phyloP scores from a whole-genome alignment of 2,329 filamentous ascomycete genomes.

The Penicillium concentricum region DNA sequence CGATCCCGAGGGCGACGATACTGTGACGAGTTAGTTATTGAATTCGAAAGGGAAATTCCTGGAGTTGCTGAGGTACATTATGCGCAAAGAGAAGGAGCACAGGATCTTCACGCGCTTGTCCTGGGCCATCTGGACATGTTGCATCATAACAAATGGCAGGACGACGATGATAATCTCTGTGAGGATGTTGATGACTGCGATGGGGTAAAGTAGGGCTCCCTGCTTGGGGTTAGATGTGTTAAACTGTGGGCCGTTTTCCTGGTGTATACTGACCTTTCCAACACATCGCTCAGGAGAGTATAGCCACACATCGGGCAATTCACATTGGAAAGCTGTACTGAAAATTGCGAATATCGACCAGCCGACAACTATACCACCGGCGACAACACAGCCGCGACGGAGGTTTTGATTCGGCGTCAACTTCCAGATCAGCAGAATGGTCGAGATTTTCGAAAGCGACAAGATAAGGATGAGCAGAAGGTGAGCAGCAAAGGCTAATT shows the following conservation, averaged over 20 bases:
- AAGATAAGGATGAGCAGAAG: constrained; percentile 13
- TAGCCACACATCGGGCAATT: constrained; percentile 18
- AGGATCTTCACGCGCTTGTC: constrained; percentile 22
- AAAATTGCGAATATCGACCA: constrained; percentile 24
- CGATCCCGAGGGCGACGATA: constrained; percentile 14
- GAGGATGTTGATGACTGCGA: constrained; percentile 18
- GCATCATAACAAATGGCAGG: constrained; percentile 26
- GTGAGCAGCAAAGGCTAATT: constrained; percentile 14
- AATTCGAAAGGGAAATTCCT: background rate
- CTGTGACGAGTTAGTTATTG: constrained; percentile 5
- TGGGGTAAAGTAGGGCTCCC: constrained; percentile 21
- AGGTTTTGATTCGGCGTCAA: constrained; percentile 16
- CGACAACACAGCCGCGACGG: constrained; percentile 13
- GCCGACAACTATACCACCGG: constrained; percentile 4
- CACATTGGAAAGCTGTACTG: constrained; percentile 25
- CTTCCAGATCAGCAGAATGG: constrained; percentile 20
- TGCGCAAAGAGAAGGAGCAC: constrained; percentile 18
- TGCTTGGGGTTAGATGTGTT: background rate
- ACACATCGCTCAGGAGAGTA: constrained; percentile 19
- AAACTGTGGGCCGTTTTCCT: background rate
- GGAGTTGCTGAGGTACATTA: constrained; percentile 7
- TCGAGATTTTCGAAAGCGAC: constrained; percentile 15
- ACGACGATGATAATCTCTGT: constrained; percentile 18
- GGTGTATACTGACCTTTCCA: constrained; percentile 11
- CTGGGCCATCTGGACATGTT: constrained; percentile 22